phyloP scores from a whole-genome alignment of 192 early-diverging fungal species.

The Coemansia javaensis region DNA sequence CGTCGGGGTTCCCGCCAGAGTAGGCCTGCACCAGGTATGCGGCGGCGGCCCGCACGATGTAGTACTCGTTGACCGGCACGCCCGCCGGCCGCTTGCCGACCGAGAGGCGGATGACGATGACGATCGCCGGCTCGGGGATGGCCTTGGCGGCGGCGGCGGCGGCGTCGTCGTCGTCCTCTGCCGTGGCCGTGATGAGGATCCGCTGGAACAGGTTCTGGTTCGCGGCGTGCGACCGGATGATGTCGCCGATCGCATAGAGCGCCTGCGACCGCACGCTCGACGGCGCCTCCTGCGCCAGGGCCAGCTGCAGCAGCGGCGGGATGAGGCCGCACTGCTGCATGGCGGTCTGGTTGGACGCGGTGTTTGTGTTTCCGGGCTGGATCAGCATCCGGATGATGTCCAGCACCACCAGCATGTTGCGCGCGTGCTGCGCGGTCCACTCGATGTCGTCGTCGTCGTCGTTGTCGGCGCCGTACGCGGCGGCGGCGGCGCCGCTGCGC shows the following conservation, averaged over 20 bases:
- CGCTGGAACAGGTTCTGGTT: slow-evolving; percentile 79
- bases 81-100: slow-evolving; percentile 55
- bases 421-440: slow-evolving; percentile 80
- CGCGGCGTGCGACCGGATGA: slow-evolving; percentile 66
- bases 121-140: slow-evolving; percentile 73
- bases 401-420: slow-evolving; percentile 83
- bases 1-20: slow-evolving; percentile 78
- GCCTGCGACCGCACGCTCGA: slow-evolving; percentile 74
- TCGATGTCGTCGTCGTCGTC: slow-evolving; percentile 50
- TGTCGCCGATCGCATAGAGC: slow-evolving; percentile 79
- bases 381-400: slow-evolving; percentile 87
- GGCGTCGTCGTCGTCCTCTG: slow-evolving; percentile 15
- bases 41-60: slow-evolving; percentile 73
- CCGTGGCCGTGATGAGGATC: slow-evolving; percentile 60
- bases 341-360: slow-evolving; percentile 81
- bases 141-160: slow-evolving; percentile 23
- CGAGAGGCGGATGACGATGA: slow-evolving; percentile 74
- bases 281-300: slow-evolving; percentile 70
- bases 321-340: slow-evolving; percentile 83
- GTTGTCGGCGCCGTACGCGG: slow-evolving; percentile 10
- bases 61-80: slow-evolving; percentile 53
- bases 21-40: slow-evolving; percentile 79
- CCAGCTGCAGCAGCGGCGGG: slow-evolving; percentile 71
- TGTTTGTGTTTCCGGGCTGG: slow-evolving; percentile 83
- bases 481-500: too few relatives aligned